phyloP scores from a whole-genome alignment of 805 yeast genomes.

The Barnettozyma populi region DNA sequence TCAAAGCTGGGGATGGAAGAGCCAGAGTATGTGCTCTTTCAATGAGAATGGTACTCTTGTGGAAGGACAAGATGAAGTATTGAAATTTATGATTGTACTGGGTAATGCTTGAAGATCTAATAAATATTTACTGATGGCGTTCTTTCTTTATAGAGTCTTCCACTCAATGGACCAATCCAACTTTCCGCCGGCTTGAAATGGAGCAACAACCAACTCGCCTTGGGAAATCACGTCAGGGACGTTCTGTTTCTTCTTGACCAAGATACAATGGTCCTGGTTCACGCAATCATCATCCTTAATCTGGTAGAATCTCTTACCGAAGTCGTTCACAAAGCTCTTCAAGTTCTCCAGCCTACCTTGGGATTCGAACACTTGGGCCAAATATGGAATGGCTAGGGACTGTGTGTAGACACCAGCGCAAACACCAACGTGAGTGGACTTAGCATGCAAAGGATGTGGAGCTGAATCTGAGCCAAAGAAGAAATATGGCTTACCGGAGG shows the following conservation, averaged over 20 bases:
- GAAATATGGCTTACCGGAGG: slow-evolving; percentile 85
- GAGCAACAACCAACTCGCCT: slow-evolving; percentile 56
- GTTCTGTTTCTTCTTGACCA: slow-evolving; percentile 46
- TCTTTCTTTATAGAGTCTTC: slow-evolving; percentile 29
- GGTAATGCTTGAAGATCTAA: slow-evolving; percentile 33
- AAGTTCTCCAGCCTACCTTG: slow-evolving; percentile 59
- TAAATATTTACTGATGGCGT: neutral
- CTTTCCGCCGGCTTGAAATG: slow-evolving; percentile 78
- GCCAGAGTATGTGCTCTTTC: slow-evolving; percentile 47
- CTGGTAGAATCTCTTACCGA: slow-evolving; percentile 68
- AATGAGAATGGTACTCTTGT: slow-evolving; percentile 43
- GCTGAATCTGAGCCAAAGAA: slow-evolving; percentile 98
- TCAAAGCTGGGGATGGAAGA: slow-evolving; percentile 62
- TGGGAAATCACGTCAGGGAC: slow-evolving; percentile 57
- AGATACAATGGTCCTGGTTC: slow-evolving; percentile 41
- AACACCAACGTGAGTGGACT: slow-evolving; percentile 72
- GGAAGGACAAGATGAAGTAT: slow-evolving; percentile 37
- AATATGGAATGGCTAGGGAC: slow-evolving; percentile 69
- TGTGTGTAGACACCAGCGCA: slow-evolving; percentile 99
- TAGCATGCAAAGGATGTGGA: slow-evolving; percentile 84
- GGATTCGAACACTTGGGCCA: slow-evolving; percentile 81
- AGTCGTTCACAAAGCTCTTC: slow-evolving; percentile 67
- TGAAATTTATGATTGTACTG: slow-evolving; percentile 45
- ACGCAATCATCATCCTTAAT: slow-evolving; percentile 41
- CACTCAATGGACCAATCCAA: slow-evolving; percentile 74